Base-by-base conservation (phyloP, 352 stramenopile genomes). In the Pythium apleroticum region DNA sequence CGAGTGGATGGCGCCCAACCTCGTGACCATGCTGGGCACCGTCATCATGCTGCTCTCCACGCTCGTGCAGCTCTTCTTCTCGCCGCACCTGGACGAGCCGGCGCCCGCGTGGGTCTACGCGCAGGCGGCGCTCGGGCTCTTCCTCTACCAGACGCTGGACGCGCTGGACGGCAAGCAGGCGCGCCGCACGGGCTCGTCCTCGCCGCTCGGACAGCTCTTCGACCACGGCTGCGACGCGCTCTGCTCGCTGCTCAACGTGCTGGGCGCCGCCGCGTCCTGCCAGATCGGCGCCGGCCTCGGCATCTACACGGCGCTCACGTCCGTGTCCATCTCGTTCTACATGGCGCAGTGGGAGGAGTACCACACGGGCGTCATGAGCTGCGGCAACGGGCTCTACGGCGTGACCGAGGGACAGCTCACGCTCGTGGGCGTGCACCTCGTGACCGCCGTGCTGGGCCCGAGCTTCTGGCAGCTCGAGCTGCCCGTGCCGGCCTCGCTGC, bases 161-260 rank as follows among this genome's bases (percentile, higher is more conserved):
- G 98, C 98, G 48, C 97, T 99, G 72, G 98, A 99, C 74, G 98
- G 98, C 57, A 99, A 99, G 80, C 97, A 99, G 77, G 97, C 98
- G 37, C 89, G 97, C 17, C 90, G 93, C 66, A 99, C 97, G 19
- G 78, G 80, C 49, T 91, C 85, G 17, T 98, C 87, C 11, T 98
- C 95, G 43, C 96, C 98, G 9, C 76, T 99, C 27, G 98, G 98
- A 3, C 89, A 99, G 72, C 78, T 99, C 41, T 99, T 99, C 72
- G 98, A 99, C 78, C 98, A 99, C 82, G 97, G 87, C 50, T 95
- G 87, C 59, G 87, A 95, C 57, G 87, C 87, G n/a, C 57, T 94
- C 14, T 91, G 84, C 73, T 89, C 87, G 33, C 64, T 93, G 20
- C 84, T 96, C 31, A 95, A 91, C 66, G 81, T 91, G 37, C 63